Base-by-base conservation (phyloP, 2,329 filamentous ascomycete genomes). In the Fusarium gaditjirri region DNA sequence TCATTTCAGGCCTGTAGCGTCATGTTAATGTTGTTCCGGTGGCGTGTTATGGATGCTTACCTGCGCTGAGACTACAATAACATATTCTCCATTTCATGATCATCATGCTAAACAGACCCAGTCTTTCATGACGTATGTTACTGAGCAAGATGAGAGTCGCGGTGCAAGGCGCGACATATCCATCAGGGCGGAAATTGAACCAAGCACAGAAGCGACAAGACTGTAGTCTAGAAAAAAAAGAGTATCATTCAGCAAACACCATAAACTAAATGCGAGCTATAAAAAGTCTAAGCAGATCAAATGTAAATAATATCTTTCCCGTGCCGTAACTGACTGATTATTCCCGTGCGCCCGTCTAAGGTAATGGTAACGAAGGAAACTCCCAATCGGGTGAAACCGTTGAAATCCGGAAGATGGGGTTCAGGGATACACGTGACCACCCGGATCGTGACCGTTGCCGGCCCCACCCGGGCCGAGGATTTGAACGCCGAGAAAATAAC, bases 351-450 rank as follows among this genome's bases (percentile, higher is more conserved):
- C 62, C 29, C 25, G 35, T 53, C 49, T 53, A 41, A 53, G 47
- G 21, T 33, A 33, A 38, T 39, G 47, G 47, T 25, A 50, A n/a
- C 17, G 31, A 50, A 50, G 31, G 35, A 27, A 25, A 42, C 42
- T 29, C 42, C 29, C 33, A 17, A 53, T 73, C 66, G 70, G 70
- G 62, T 57, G 39, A 66, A 63, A 56, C 61, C 70, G 60, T 56
- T 49, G 27, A 53, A 50, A 23, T 50, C 23, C 35, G 53, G 23
- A 27, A 27, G 47, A 55, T 29, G 36, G 57, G 47, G 36, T 16
- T 42, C 17, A 44, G 52, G 68, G 60, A 50, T 62, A 25, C 70
- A 72, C 70, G 70, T 72, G 70, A 72, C 47, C 42, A 72, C 64
- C 68, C 59, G 68, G 64, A 61, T 60, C 58, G 55, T 60, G 59